These are phyloP conservation scores for Primulina eburnea DNA, from an alignment of 257 asterid genomes.

Conservation along the genomic window DNA sequence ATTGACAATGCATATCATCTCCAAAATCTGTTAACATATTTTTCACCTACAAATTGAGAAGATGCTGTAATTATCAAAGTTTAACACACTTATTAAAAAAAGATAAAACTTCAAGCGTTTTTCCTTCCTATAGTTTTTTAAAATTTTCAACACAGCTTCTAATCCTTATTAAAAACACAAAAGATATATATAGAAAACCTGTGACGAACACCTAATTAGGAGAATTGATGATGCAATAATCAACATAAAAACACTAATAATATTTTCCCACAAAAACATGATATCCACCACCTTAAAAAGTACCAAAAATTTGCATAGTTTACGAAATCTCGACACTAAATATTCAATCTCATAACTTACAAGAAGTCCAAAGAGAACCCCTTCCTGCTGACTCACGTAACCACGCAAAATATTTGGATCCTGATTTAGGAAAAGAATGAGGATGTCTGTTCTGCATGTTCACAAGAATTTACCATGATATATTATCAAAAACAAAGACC, in stretches of 20 bases:
- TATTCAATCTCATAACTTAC: conserved; percentile 39
- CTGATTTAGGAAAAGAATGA: conserved; percentile 72
- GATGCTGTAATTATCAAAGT: neutral
- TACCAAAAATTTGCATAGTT: conserved; percentile 12
- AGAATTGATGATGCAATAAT: neutral
- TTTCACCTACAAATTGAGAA: conserved; percentile 61
- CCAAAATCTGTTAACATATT: conserved; percentile 89
- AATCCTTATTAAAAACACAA: neutral
- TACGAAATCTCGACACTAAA: neutral
- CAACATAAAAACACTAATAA: neutral
- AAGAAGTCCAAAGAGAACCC: conserved; percentile 77
- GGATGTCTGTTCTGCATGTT: conserved; percentile 95
- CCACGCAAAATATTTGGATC: conserved; percentile 83
- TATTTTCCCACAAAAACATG: neutral
- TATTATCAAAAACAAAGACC: conserved; percentile 22
- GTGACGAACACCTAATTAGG: neutral
- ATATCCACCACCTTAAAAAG: neutral
- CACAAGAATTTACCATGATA: conserved; percentile 32
- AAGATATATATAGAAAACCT: too few relatives aligned
- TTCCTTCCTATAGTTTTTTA: too few relatives aligned
- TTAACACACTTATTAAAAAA: neutral
- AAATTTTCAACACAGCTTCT: too few relatives aligned
- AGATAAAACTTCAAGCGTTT: neutral
- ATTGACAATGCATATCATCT: conserved; percentile 96
- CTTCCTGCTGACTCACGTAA: conserved; percentile 70